phyloP scores from a whole-genome alignment of 768 basidiomycete genomes.

The Hericium alpestre region DNA sequence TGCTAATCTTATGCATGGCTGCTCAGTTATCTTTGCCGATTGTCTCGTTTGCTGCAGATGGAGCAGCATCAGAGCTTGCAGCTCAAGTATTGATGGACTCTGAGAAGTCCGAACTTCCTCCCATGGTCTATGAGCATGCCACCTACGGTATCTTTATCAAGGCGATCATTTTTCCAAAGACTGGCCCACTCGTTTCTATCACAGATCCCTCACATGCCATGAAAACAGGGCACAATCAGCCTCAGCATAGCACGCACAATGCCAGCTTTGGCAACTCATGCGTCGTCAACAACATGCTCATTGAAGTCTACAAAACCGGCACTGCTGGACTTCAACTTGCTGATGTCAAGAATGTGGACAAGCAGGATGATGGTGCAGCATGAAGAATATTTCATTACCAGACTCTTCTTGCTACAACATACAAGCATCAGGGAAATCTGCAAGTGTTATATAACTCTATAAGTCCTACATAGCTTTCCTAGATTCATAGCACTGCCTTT shows the following conservation, averaged over 20 bases:
- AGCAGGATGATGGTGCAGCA: conserved; percentile 23
- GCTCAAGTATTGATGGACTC: conserved; percentile 17
- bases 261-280: not conserved
- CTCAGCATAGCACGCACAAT: conserved; percentile 2
- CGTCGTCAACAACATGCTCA: not conserved
- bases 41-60: no score
- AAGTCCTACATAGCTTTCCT: no score
- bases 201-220: conserved; percentile 14
- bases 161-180: conserved; percentile 13
- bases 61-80: conserved; percentile 15
- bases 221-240: conserved; percentile 19
- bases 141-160: conserved; percentile 17
- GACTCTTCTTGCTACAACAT: conserved; percentile 12
- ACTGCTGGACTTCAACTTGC: conserved; percentile 9
- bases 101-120: not conserved
- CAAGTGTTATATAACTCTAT: no score
- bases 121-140: conserved; percentile 12
- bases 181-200: conserved; percentile 12
- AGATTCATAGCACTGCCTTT: no score
- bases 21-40: no score
- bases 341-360: conserved; percentile 19
- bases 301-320: conserved; percentile 1
- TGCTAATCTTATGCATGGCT: conserved; percentile 16
- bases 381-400: conserved; percentile 16
- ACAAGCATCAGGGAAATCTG: no score